Conservation (phyloP, 1,139 yeast genomes). For the Hansenula sp. region DNA sequence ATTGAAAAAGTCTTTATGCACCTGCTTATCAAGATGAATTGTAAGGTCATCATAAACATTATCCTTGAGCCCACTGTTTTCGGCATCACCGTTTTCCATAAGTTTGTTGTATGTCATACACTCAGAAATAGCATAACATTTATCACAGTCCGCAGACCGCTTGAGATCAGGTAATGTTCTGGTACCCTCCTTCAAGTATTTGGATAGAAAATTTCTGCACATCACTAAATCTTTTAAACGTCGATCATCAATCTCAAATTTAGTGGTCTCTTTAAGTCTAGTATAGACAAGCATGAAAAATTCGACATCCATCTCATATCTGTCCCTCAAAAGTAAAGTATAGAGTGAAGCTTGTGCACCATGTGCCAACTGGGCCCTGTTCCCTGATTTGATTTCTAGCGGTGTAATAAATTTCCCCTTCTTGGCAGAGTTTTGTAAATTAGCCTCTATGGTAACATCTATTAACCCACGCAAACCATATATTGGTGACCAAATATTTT, state of each 20-base stretch:
- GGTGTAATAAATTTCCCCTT: slow-evolving; percentile 57
- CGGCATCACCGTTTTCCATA: slow-evolving; percentile 50
- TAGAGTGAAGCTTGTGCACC: slow-evolving; percentile 89
- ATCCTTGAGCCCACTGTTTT: slow-evolving; percentile 40
- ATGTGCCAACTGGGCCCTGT: slow-evolving; percentile 57
- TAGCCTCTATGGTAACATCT: slow-evolving; percentile 79
- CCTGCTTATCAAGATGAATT: slow-evolving; percentile 39
- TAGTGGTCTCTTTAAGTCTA: slow-evolving; percentile 50
- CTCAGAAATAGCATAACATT: slow-evolving; percentile 55
- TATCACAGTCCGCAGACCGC: slow-evolving; percentile 57
- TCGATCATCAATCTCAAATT: slow-evolving; percentile 49
- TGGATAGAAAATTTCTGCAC: slow-evolving; percentile 68
- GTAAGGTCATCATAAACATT: slow-evolving; percentile 47
- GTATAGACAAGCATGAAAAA: slow-evolving; percentile 76
- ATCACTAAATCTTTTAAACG: slow-evolving; percentile 63
- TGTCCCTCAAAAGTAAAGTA: slow-evolving; percentile 71
- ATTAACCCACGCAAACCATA: slow-evolving; percentile 90
- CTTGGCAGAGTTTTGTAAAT: slow-evolving; percentile 31
- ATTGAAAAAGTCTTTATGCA: slow-evolving; percentile 52
- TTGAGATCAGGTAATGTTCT: slow-evolving; percentile 58
- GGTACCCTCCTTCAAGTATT: slow-evolving; percentile 47
- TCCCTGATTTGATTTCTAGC: slow-evolving; percentile 87
- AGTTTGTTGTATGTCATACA: slow-evolving; percentile 72
- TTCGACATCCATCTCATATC: slow-evolving; percentile 65
- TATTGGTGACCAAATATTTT: slow-evolving; percentile 86